Base-by-base conservation (phyloP, 352 stramenopile genomes). In the Phytophthora chlamydospora region DNA sequence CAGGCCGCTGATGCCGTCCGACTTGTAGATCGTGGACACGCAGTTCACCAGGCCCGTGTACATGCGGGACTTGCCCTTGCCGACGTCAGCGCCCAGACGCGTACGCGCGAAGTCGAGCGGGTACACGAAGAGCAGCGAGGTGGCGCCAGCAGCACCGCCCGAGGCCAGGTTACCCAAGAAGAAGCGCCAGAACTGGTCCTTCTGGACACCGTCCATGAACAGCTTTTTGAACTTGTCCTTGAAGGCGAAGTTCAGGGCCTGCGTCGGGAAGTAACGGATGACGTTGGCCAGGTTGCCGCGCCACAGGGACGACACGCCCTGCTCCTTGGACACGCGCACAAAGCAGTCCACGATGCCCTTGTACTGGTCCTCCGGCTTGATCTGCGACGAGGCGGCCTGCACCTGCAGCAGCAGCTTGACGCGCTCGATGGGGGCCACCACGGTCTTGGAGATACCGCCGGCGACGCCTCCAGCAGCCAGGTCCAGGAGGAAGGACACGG, bases 21-120 rank as follows among this genome's bases (percentile, higher is more conserved):
- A 75, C 82, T 95, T 95, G 86, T 91, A 95, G 68, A 98, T 99
- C 73, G 98, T 98, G 52, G 75, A 84, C 52, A 99, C 77, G 79
- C 97, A 99, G 92, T 99, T 98, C 45, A 82, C 63, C 47, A 99
- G 87, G 70, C 98, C 98, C 60, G 89, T 98, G 93, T 99, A 99
- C 80, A 99, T 90, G 66, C 94, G 93, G 14, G 83, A 93, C 86
- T 98, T 99, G 83, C 97, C 97, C 71, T 90, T 86, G 78, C 97
- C 96, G 34, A 99, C 95, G 86, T 99, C 97, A 33, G 96, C 98
- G 49, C 96, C 97, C n/a, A 99, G 88, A 85, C 97, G 95, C 52
- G 97, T 99, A 97, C 97, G 96, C 32, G 97, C 97, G 64, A 98
- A 99, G 82, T 99, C 97, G 59, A 99, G 89, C 46, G 97, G 97